A percentile compares a stretch with the other conserved stretches of the same genome.
Conservation (phyloP, 73 alveolate species). For the Urostyla sp. region DNA sequence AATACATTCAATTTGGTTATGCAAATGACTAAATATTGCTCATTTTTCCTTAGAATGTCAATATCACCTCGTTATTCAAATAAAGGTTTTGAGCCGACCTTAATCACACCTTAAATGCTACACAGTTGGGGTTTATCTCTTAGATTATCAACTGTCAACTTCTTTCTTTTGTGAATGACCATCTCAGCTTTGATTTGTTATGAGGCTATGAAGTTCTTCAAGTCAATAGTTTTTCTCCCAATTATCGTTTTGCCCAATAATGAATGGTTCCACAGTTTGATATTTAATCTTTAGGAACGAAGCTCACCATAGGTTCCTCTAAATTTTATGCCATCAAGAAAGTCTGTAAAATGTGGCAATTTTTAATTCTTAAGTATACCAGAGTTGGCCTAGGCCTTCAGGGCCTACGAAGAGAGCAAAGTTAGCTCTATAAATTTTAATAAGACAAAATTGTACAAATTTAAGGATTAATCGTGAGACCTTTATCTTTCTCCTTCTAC, state of each 20-base stretch:
- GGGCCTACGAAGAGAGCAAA: not conserved
- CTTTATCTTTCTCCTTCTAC: conserved; percentile 26
- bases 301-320: conserved; percentile 66
- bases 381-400: not conserved
- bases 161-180: conserved; percentile 47
- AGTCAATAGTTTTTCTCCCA: conserved; percentile 48
- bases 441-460: not conserved
- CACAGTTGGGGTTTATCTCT: conserved; percentile 30
- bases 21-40: conserved; percentile 47
- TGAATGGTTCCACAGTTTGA: conserved; percentile 16
- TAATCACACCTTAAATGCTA: conserved; percentile 44
- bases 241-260: conserved; percentile 8
- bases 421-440: not conserved
- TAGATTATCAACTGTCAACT: conserved; percentile 25
- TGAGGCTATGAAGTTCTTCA: conserved; percentile 17
- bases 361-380: not conserved
- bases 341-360: conserved; percentile 54
- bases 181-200: conserved; percentile 47
- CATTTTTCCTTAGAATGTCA: conserved; percentile 30
- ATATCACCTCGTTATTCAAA: conserved; percentile 33
- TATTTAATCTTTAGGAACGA: conserved; percentile 2
- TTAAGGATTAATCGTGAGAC: conserved; percentile 19
- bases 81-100: conserved; percentile 49
- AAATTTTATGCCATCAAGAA: conserved; percentile 43
- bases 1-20: conserved; percentile 52